These are phyloP conservation scores for Yamadazyma phyllophila DNA, from an alignment of 805 yeast genomes.

Conservation along the genomic window DNA sequence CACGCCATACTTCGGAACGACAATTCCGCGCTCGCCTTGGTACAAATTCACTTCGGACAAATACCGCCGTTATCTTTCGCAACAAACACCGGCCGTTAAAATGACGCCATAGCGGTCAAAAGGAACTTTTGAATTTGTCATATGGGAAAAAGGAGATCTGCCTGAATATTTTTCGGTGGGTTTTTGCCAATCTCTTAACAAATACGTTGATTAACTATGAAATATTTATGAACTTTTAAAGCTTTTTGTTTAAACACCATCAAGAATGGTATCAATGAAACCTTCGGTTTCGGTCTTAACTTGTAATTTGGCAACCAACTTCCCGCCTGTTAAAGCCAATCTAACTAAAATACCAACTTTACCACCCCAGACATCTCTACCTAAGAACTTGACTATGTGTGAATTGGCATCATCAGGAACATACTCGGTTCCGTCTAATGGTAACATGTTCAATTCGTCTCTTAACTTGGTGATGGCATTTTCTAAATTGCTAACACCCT, in stretches of 20 bases:
- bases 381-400: constrained; percentile 79
- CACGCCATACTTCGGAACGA: not conserved
- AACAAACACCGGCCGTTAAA: not conserved
- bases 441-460: constrained; percentile 46
- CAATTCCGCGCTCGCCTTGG: too few relatives aligned
- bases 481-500: constrained; percentile 36
- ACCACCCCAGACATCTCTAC: constrained; percentile 66
- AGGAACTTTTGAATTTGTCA: not conserved
- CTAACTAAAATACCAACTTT: constrained; percentile 52
- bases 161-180: not conserved
- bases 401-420: constrained; percentile 57
- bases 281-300: constrained; percentile 49
- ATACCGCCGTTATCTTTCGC: constrained; percentile 1
- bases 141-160: not conserved
- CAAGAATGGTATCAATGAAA: constrained; percentile 51
- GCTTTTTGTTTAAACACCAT: constrained; percentile 23
- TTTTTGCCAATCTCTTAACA: not conserved
- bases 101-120: not conserved
- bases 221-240: not conserved
- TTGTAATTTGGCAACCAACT: constrained; percentile 57
- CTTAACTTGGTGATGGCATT: constrained; percentile 51
- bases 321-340: constrained; percentile 54
- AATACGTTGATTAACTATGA: not conserved
- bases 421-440: constrained; percentile 70
- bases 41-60: not conserved